Evolutionary conservation across 2,329 filamentous ascomycete species (phyloP).

Genomic region (Diplocarpon mali): DNA sequence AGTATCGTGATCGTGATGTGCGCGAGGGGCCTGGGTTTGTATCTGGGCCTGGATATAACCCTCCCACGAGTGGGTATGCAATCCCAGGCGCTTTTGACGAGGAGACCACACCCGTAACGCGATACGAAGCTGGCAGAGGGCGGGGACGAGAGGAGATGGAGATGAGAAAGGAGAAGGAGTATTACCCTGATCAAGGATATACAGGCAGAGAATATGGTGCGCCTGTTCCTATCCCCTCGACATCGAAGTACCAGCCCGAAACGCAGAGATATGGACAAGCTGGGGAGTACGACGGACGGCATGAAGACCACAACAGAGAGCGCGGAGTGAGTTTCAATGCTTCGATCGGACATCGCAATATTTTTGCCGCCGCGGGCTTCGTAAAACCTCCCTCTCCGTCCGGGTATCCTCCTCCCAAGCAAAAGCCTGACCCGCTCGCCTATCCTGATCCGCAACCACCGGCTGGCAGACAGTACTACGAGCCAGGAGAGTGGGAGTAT

Average conservation of each 20-base stretch:
- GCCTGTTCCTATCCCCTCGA: conserved; percentile 2
- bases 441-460: conserved; percentile 1
- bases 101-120: conserved; percentile 11
- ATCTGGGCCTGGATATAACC: neutral
- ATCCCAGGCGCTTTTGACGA: conserved; percentile 15
- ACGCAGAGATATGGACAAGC: conserved; percentile 23
- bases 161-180: conserved; percentile 14
- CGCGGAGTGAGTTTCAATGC: conserved; percentile 22
- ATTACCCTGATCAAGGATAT: conserved; percentile 14
- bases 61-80: conserved; percentile 4
- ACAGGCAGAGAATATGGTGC: conserved; percentile 7
- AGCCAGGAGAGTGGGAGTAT: conserved; percentile 30
- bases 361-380: conserved; percentile 20
- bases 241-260: conserved; percentile 19
- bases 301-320: conserved; percentile 15
- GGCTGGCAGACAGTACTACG: conserved; percentile 19
- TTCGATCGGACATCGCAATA: conserved; percentile 14
- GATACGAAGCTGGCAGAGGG: conserved; percentile 9
- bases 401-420: conserved; percentile 3
- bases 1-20: conserved; percentile 2
- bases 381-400: conserved; percentile 7
- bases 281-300: conserved; percentile 15
- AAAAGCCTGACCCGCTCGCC: conserved; percentile 4
- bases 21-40: neutral
- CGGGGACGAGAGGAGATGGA: neutral